These are phyloP conservation scores for Geranium rotundifolium DNA, from an alignment of 345 rosid species.

Conservation along the genomic window DNA sequence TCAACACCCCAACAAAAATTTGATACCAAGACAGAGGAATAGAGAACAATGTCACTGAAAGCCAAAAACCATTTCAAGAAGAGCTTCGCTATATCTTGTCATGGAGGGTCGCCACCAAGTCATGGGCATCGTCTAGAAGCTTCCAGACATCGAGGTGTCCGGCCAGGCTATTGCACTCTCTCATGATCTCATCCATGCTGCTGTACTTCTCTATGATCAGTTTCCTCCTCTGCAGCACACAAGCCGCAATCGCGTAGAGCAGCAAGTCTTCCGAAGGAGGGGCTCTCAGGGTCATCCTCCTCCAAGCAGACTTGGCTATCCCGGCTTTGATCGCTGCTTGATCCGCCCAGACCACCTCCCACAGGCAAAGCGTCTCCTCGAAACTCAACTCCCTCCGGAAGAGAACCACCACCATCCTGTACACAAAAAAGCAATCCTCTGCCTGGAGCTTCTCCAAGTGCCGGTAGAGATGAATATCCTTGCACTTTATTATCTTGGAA, in stretches of 20 bases:
- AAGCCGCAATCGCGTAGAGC: slow-evolving; percentile 91
- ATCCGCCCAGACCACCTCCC: slow-evolving; percentile 99
- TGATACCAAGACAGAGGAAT: not conserved
- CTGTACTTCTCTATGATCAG: slow-evolving; percentile 75
- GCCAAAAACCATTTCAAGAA: not conserved
- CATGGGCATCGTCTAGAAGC: slow-evolving; percentile 94
- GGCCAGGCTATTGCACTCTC: slow-evolving; percentile 88
- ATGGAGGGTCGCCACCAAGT: slow-evolving; percentile 69
- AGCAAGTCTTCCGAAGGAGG: slow-evolving; percentile 85
- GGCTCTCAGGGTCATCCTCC: slow-evolving; percentile 72
- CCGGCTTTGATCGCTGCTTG: slow-evolving; percentile 78
- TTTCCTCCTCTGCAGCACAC: slow-evolving; percentile 89
- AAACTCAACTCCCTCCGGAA: slow-evolving; percentile 73
- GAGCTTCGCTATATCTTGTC: slow-evolving; percentile 44
- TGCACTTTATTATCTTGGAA: slow-evolving; percentile 74
- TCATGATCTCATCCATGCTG: slow-evolving; percentile 94
- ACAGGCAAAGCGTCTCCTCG: slow-evolving; percentile 81
- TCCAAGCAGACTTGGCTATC: slow-evolving; percentile 72
- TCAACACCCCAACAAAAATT: not conserved
- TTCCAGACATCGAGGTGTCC: slow-evolving; percentile 90
- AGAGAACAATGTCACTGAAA: not conserved
- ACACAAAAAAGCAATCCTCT: slow-evolving; percentile 85
- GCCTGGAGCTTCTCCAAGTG: slow-evolving; percentile 92
- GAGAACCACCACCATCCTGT: slow-evolving; percentile 89
- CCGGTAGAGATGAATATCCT: slow-evolving; percentile 64